These are phyloP conservation scores for Leccinum griseonigrum DNA, from an alignment of 1,284 basidiomycete species.

Conservation along the genomic window DNA sequence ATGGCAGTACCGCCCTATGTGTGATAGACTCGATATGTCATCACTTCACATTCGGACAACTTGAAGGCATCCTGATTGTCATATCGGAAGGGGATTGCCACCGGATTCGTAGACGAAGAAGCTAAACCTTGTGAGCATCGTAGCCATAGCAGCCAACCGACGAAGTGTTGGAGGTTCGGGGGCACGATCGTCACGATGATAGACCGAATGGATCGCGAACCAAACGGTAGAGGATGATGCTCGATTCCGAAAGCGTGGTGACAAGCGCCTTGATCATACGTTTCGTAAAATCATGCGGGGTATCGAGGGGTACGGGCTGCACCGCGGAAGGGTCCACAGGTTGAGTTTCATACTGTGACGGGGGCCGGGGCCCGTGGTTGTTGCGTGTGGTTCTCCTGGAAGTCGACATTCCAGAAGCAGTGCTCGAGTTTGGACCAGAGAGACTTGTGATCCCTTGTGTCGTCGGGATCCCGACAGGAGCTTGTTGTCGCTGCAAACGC, in stretches of 20 bases:
- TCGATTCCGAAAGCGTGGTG: neutral
- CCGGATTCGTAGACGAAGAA: slow-evolving; percentile 33
- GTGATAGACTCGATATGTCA: neutral
- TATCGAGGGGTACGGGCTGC: slow-evolving; percentile 54
- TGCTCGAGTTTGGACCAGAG: slow-evolving; percentile 14
- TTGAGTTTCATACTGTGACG: slow-evolving; percentile 52
- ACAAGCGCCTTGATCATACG: slow-evolving; percentile 5
- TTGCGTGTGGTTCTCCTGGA: slow-evolving; percentile 14
- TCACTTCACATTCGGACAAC: neutral
- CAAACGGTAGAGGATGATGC: slow-evolving; percentile 11
- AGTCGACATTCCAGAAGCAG: slow-evolving; percentile 10
- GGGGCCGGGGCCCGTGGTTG: slow-evolving; percentile 22
- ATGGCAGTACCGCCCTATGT: slow-evolving; percentile 53
- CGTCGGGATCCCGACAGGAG: slow-evolving; percentile 49
- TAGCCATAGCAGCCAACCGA: slow-evolving; percentile 52
- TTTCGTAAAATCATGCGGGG: slow-evolving; percentile 38
- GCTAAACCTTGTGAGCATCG: slow-evolving; percentile 48
- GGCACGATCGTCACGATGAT: slow-evolving; percentile 12
- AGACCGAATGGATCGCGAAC: slow-evolving; percentile 24
- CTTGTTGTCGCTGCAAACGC: slow-evolving; percentile 48
- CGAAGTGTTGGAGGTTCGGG: slow-evolving; percentile 32
- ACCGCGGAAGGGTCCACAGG: slow-evolving; percentile 50
- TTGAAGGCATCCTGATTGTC: neutral
- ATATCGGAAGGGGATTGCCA: slow-evolving; percentile 5
- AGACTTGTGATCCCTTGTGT: slow-evolving; percentile 3